Conservation (phyloP, 108 stramenopile genomes). For the Skeletonema tropicum region DNA sequence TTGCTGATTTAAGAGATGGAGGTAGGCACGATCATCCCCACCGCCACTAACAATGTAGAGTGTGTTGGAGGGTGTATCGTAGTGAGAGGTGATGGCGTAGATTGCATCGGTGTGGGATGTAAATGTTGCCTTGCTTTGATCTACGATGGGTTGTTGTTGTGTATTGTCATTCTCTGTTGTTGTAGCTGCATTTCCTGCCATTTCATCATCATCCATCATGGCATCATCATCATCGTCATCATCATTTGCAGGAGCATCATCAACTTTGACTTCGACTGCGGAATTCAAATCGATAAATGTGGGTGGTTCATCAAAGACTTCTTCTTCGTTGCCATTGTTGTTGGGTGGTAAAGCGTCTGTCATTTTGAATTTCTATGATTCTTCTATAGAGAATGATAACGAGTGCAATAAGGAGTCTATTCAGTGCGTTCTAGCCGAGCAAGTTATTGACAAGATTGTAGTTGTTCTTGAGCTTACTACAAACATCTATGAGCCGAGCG, state of each 20-base stretch:
- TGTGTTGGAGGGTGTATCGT: conserved; percentile 52
- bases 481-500: too few relatives aligned
- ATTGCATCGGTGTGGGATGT: conserved; percentile 69
- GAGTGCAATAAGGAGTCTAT: too few relatives aligned
- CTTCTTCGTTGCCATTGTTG: conserved; percentile 35
- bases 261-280: conserved; percentile 78
- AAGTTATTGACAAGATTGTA: too few relatives aligned
- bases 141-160: conserved; percentile 20
- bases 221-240: conserved; percentile 70
- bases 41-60: conserved; percentile 81
- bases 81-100: conserved; percentile 67
- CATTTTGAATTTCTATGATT: background rate
- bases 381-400: too few relatives aligned
- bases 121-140: conserved; percentile 55
- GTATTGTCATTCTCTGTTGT: conserved; percentile 29
- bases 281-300: conserved; percentile 72
- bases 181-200: background rate
- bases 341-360: background rate
- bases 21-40: conserved; percentile 92
- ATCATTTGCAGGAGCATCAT: conserved; percentile 69
- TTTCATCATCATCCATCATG: conserved; percentile 64
- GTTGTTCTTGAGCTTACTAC: too few relatives aligned
- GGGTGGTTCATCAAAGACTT: conserved; percentile 56
- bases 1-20: conserved; percentile 53
- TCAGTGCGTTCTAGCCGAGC: too few relatives aligned